phyloP scores from a whole-genome alignment of 2,329 filamentous ascomycete species.

The Colletotrichum sp. region DNA sequence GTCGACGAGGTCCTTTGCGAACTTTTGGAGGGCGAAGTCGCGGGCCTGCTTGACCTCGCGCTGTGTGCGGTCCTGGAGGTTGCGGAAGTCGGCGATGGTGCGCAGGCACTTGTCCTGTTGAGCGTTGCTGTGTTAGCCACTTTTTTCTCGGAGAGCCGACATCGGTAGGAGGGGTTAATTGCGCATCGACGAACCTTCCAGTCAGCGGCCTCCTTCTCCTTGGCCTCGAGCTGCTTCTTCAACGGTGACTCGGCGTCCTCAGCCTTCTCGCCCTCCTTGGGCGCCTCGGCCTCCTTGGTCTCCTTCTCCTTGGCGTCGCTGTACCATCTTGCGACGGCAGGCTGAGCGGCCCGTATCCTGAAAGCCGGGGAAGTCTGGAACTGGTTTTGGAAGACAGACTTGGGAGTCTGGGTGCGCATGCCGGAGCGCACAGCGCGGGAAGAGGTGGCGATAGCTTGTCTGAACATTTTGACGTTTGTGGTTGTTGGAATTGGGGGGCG shows the following conservation, averaged over 20 bases:
- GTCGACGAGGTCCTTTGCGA: constrained; percentile 94
- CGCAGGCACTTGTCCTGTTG: constrained; percentile 91
- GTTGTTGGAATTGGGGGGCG: neutral
- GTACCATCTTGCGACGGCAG: constrained; percentile 49
- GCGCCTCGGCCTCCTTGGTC: constrained; percentile 20
- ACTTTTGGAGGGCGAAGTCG: constrained; percentile 94
- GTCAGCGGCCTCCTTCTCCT: constrained; percentile 66
- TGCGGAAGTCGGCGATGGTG: constrained; percentile 94
- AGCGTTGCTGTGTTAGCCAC: neutral
- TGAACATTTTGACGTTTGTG: constrained; percentile 43
- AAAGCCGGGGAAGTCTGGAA: constrained; percentile 40
- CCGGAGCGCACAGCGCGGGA: constrained; percentile 49
- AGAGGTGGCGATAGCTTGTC: constrained; percentile 48
- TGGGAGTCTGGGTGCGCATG: constrained; percentile 38
- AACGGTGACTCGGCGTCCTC: constrained; percentile 45
- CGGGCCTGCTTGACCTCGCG: constrained; percentile 87
- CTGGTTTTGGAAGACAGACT: constrained; percentile 41
- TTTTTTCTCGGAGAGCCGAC: constrained; percentile 4
- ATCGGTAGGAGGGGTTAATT: neutral
- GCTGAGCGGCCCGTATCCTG: constrained; percentile 41
- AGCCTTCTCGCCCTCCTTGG: constrained; percentile 30
- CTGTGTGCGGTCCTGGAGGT: constrained; percentile 92
- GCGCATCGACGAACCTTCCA: constrained; percentile 72
- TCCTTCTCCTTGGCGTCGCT: constrained; percentile 47
- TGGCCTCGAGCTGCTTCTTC: constrained; percentile 58